Evolutionary conservation across 139 green algal genomes (phyloP), one percentile per base, ranked within the genome.

Genomic region (Asterochloris erici): DNA sequence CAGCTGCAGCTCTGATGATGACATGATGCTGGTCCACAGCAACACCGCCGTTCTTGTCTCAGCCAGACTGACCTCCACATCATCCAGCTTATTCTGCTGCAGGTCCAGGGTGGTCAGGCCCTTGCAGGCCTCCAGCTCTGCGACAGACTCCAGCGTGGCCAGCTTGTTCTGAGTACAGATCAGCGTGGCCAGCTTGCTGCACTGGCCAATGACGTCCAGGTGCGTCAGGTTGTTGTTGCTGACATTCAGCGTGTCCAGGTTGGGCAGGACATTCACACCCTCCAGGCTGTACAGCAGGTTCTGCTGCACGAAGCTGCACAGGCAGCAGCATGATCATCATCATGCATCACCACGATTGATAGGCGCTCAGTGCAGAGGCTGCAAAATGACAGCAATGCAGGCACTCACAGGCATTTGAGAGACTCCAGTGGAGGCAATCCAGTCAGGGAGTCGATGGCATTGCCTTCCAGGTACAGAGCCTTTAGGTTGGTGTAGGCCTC

Each of bases 381-480:
- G 38, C 38, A 24, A n/a, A 10, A 10, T 54, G 38, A 10, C 38
- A 2, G 38, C 14, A 16, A 17, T n/a, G 23, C 26, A 54, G 2
- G 38, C 76, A 85, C 93, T 87, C 77, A 97, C 91, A 98, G 79
- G 90, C 95, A 98, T 47, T 87, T 90, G 10, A 98, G 93, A 73
- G 95, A 81, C 17, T 82, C 83, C n/a, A 97, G 84, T 10, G 68
- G 26, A 17, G 94, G 92, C 68, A 98, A 81, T 16, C 91, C 93
- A 2, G 92, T 83, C n/a, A 97, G 79, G 17, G 75, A 90, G 26
- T 93, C 87, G 54, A 98, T 74, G 0, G 91, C 91, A 81, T 98
- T 98, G 68, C 93, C 91, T 69, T 98, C 94, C 23, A 98, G 83
- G 83, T 97, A 98, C 12, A 98, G 81, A 0, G 94, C 89, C 28